Percentiles rank a stretch among this genome's conserved stretches.
Evolutionary conservation across 257 asterid species (phyloP).

Genomic region (Fraxinus anomala): DNA sequence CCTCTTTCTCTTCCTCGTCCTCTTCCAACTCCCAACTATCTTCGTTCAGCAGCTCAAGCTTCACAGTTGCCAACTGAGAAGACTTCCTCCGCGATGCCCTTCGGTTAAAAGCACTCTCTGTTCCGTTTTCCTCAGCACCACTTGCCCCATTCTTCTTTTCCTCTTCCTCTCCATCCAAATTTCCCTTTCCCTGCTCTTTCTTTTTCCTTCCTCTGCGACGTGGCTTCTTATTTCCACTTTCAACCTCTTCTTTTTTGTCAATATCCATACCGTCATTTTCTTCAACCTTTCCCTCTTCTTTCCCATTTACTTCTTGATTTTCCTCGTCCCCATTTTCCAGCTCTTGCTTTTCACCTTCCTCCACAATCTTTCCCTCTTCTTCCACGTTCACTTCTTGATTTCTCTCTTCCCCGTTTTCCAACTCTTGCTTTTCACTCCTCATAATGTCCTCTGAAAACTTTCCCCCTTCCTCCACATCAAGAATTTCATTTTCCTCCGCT

Average conservation of each 20-base stretch:
- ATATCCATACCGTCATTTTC: conserved; percentile 25
- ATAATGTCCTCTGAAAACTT: not conserved
- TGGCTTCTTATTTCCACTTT: not conserved
- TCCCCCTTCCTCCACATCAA: conserved; percentile 3
- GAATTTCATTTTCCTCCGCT: conserved; percentile 28
- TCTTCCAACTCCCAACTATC: conserved; percentile 31
- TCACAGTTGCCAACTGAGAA: conserved; percentile 36
- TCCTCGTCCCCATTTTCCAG: not conserved
- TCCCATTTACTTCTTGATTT: conserved; percentile 3
- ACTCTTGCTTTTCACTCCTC: not conserved
- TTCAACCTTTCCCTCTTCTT: conserved; percentile 19
- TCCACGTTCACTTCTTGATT: conserved; percentile 10
- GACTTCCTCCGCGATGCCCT: conserved; percentile 38
- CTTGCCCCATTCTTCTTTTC: conserved; percentile 8
- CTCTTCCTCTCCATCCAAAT: conserved; percentile 16
- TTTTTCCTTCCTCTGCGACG: conserved; percentile 2
- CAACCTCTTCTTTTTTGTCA: not conserved
- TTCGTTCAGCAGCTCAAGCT: conserved; percentile 33
- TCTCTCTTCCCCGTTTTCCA: not conserved
- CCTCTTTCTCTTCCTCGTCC: conserved; percentile 25
- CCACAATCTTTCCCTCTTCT: conserved; percentile 2
- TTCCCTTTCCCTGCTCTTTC: conserved; percentile 21
- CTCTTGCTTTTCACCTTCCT: not conserved
- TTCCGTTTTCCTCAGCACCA: conserved; percentile 4
- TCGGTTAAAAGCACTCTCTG: not conserved